Evolutionary conservation across 371 early-diverging fungal genomes (phyloP), one percentile per base, ranked within the genome.

Genomic region (Rhizopus microsporus): DNA sequence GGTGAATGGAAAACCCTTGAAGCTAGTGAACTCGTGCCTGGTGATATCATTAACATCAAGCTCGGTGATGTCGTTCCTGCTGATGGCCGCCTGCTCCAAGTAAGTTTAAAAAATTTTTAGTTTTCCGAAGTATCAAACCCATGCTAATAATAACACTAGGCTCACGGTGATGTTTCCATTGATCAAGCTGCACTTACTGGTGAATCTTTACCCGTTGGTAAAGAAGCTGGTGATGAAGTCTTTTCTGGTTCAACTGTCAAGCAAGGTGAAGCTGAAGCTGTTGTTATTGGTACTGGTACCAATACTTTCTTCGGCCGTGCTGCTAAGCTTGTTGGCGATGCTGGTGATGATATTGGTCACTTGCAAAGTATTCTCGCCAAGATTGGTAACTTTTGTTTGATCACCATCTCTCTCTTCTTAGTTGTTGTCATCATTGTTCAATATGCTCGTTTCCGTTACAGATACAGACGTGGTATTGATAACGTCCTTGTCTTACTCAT

Each of bases 241-340:
- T 85, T 85, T 65, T 93, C 93, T 51, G 82, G 82, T 46, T 84
- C 88, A 4, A 92, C 93, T 17, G 93, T 95, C 56, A 93, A 94
- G 80, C 93, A 94, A 74, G 96, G 96, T 58, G 92, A 93, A 74
- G 93, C 91, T 45, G 82, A 82, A 68, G 95, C 93, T 45, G 81
- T 94, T 32, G 91, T 94, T 59, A 90, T 92, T 40, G 84, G 82
- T 56, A 94, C 94, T 47, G 94, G 95, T 32, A 52, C 80, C 51
- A 85, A 87, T 69, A 95, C 96, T 15, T 92, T 91, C 76, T 91
- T 95, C 62, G 96, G 96, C 58, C 88, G 87, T 62, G 94, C 94
- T 58, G 92, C 92, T 63, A 80, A 84, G 67, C 83, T 90, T 23
- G 92, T 94, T 38, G 83, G 88, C 40, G 77, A 84, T 59, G 86